Evolutionary conservation across 176 grass and related monocot genomes (phyloP), one percentile per base, ranked within the genome.

Genomic region (Avena eriantha): DNA sequence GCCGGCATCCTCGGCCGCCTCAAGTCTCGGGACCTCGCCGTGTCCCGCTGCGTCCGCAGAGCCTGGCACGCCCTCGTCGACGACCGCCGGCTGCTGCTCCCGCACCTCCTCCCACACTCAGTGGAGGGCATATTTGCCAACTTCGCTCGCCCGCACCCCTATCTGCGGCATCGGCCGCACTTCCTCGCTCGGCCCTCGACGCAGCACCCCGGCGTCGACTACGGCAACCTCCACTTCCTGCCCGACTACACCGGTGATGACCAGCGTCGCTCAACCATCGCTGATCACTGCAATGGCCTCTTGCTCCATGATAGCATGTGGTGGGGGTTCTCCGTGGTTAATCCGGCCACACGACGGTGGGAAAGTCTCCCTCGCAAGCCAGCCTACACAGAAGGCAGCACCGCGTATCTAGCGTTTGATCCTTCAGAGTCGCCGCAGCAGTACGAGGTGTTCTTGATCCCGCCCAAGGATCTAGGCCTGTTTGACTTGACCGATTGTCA

Each of bases 401-500:
- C 36, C 0, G 6, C 36, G 36, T 39, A 39, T 39, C 36, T 39
- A 1, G 36, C 36, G 36, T 39, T 39, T 39, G 36, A 39, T 39
- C 36, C 36, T 0, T 39, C 36, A 1, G 36, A 39, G 36, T 39
- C 36, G 36, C 36, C 5, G 36, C 36, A 39, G 36, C 0, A 39
- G 36, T 39, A 73, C 69, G n/a, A 73, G 21, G 41, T 73, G 69
- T 73, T 73, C 69, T 14, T 46, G 69, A 73, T 73, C 21, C 69
- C 13, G 11, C 13, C 2, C 7, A 73, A 47, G 69, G 69, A 73
- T 47, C 69, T 73, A 46, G 69, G 69, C 3, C n/a, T 73, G 69
- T 73, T 73, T 21, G 16, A 73, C 21, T 12, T 47, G 18, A 73
- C 4, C 39, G 69, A 73, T 41, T 73, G 69, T 5, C 1, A 72